phyloP scores from a whole-genome alignment of 2,329 filamentous ascomycete species.

The Aureobasidium leucospermi region DNA sequence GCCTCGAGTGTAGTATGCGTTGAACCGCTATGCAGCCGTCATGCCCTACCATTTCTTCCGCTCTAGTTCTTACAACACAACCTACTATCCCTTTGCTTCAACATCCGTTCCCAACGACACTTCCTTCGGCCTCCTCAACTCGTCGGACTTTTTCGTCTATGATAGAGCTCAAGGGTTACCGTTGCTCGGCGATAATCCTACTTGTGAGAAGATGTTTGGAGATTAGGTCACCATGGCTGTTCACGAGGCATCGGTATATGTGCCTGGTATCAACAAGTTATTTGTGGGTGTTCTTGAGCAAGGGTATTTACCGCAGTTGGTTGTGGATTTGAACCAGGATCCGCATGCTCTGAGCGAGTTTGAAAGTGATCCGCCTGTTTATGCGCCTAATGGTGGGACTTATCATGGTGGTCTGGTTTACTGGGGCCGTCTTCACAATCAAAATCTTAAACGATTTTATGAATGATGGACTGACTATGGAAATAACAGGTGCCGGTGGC shows the following conservation, averaged over 20 bases:
- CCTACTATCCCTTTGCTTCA: constrained; percentile 34
- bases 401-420: constrained; percentile 34
- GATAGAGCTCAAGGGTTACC: constrained; percentile 25
- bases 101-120: constrained; percentile 8
- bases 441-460: too few relatives aligned
- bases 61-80: constrained; percentile 27
- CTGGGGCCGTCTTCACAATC: constrained; percentile 22
- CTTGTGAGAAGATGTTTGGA: constrained; percentile 32
- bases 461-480: not conserved
- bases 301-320: constrained; percentile 31
- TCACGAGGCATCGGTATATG: constrained; percentile 38
- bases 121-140: not conserved
- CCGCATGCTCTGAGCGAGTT: constrained; percentile 34
- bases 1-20: constrained; percentile 18
- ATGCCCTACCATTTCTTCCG: constrained; percentile 34
- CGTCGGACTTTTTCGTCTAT: not conserved
- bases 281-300: constrained; percentile 33
- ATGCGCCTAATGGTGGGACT: constrained; percentile 37
- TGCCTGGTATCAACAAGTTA: constrained; percentile 34
- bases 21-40: constrained; percentile 32
- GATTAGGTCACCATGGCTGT: constrained; percentile 26
- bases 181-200: constrained; percentile 32
- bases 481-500: constrained; percentile 27
- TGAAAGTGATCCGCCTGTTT: constrained; percentile 36
- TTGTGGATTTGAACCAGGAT: constrained; percentile 36